Evolutionary conservation across 352 stramenopile genomes (phyloP).

Genomic region (Pseudoperonospora humuli): DNA sequence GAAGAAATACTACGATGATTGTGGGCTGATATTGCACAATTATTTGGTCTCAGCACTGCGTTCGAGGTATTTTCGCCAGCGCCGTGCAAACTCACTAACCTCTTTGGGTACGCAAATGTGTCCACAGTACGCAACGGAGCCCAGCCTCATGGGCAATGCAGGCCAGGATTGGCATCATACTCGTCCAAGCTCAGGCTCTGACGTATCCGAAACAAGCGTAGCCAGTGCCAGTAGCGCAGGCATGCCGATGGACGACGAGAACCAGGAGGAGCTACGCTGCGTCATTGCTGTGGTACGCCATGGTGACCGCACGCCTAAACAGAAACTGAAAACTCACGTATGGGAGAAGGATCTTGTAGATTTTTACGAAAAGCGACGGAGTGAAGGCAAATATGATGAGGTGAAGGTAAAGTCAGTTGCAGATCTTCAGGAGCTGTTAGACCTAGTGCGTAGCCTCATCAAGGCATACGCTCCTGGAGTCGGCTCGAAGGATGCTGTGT

Average conservation of each 20-base stretch:
- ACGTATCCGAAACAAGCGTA: constrained; percentile 63
- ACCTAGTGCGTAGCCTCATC: constrained; percentile 72
- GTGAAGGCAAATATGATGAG: constrained; percentile 73
- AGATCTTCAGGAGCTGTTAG: constrained; percentile 75
- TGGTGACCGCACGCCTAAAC: constrained; percentile 98
- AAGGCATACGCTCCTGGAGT: constrained; percentile 73
- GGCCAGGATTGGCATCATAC: constrained; percentile 28
- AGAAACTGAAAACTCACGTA: constrained; percentile 96
- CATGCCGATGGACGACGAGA: constrained; percentile 46
- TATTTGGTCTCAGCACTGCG: constrained; percentile 77
- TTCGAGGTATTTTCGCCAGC: constrained; percentile 70
- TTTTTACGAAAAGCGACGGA: constrained; percentile 68
- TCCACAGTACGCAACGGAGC: constrained; percentile 71
- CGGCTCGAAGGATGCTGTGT: constrained; percentile 77
- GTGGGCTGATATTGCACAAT: constrained; percentile 91
- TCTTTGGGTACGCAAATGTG: constrained; percentile 52
- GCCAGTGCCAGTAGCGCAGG: constrained; percentile 43
- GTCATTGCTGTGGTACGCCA: constrained; percentile 98
- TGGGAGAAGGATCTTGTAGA: constrained; percentile 80
- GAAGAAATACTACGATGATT: constrained; percentile 99
- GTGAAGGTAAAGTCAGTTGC: constrained; percentile 79
- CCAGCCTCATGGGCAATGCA: constrained; percentile 19
- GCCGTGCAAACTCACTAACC: constrained; percentile 44
- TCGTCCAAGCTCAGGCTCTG: constrained; percentile 53
- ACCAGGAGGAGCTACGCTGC: constrained; percentile 95